Evolutionary conservation across 192 early-diverging fungal genomes (phyloP).

Genomic region (Glomus cerebriforme): DNA sequence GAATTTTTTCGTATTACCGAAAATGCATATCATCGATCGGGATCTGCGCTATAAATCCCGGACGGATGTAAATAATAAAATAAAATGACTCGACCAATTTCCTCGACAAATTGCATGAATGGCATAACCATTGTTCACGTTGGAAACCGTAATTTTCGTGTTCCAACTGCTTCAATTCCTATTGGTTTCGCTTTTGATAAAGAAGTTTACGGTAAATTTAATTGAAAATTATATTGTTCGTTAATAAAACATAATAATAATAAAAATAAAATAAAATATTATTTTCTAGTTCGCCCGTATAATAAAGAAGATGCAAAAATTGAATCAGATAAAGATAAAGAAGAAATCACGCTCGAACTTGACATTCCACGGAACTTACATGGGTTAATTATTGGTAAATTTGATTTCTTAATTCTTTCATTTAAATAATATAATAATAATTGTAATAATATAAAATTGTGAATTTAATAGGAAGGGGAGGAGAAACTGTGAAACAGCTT

Average conservation of each 20-base stretch:
- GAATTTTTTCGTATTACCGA: too few relatives aligned
- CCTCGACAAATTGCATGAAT: background rate
- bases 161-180: conserved; percentile 11
- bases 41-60: too few relatives aligned
- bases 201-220: background rate
- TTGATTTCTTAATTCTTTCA: background rate
- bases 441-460: too few relatives aligned
- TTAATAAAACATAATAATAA: background rate
- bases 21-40: too few relatives aligned
- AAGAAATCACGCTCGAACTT: background rate
- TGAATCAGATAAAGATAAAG: background rate
- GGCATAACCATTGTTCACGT: background rate
- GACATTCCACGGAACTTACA: background rate
- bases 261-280: background rate
- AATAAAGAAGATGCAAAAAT: too few relatives aligned
- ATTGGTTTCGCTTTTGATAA: background rate
- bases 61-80: too few relatives aligned
- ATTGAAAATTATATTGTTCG: background rate
- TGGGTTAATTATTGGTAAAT: background rate
- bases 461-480: background rate
- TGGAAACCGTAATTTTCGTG: conserved; percentile 9
- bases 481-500: background rate
- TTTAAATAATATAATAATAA: too few relatives aligned
- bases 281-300: background rate
- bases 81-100: background rate